Conservation (phyloP, 148 eudicot species). For the Chenopodium album region DNA sequence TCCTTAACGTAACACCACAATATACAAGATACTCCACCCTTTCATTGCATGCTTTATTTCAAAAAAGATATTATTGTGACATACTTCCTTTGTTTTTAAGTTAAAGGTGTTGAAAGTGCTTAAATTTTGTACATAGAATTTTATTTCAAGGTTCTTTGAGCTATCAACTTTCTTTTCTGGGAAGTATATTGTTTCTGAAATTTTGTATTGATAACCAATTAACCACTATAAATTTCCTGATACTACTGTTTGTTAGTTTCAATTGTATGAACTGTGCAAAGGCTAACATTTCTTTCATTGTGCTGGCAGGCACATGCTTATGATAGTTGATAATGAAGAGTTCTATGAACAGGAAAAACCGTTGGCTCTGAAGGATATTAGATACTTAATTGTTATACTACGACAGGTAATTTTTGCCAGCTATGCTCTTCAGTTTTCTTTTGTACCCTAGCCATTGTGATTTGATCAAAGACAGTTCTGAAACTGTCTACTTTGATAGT, state of each 20-base stretch:
- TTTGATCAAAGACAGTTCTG: not conserved
- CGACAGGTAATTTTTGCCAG: conserved; percentile 59
- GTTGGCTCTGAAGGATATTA: conserved; percentile 73
- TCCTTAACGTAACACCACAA: not conserved
- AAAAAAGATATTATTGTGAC: not conserved
- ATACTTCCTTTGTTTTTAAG: not conserved
- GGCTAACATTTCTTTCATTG: conserved; percentile 6
- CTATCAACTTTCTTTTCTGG: not conserved
- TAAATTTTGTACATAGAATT: not conserved
- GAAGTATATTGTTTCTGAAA: not conserved
- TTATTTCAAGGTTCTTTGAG: not conserved
- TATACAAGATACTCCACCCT: not conserved
- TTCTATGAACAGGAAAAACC: conserved; percentile 96
- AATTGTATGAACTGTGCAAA: not conserved
- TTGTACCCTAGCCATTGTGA: not conserved
- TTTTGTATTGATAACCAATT: not conserved
- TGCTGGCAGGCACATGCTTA: conserved; percentile 89
- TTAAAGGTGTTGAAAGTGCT: not conserved
- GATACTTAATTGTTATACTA: conserved; percentile 75
- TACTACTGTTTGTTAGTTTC: not conserved
- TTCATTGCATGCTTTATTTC: not conserved
- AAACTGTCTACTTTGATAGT: not conserved
- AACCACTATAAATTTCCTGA: not conserved
- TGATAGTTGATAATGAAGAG: conserved; percentile 96
- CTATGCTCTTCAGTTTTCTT: not conserved